Conservation (phyloP, 2,329 filamentous ascomycete species). For the Colletotrichum echinochloae region DNA sequence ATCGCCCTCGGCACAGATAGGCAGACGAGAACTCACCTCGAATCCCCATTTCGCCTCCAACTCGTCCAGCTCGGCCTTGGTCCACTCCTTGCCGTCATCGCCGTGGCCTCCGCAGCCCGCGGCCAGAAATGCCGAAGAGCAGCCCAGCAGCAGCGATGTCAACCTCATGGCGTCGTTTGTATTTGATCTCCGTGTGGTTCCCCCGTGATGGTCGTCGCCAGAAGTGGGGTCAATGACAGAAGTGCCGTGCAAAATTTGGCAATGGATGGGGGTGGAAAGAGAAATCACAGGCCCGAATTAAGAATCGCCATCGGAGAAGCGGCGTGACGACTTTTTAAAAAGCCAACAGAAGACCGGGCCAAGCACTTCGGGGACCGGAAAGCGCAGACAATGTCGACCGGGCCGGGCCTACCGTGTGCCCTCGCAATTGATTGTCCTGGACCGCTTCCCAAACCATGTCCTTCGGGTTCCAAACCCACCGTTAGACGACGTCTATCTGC, state of each 20-base stretch:
- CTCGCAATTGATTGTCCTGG: constrained; percentile 1
- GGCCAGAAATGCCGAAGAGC: constrained; percentile 44
- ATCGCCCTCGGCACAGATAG: no score
- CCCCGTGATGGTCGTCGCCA: background rate
- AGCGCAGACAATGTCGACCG: constrained; percentile 25
- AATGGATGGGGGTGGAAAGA: background rate
- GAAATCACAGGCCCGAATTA: background rate
- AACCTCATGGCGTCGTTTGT: constrained; percentile 31
- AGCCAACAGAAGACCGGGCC: background rate
- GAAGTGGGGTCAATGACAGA: background rate
- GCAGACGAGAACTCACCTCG: constrained; percentile 56
- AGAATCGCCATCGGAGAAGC: background rate
- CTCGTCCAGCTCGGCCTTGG: constrained; percentile 63
- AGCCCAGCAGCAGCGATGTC: constrained; percentile 36
- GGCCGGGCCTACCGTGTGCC: constrained; percentile 15
- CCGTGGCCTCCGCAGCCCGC: constrained; percentile 49
- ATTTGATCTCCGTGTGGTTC: background rate
- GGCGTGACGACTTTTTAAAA: constrained; percentile 7
- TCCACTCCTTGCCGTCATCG: constrained; percentile 58
- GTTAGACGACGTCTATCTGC: background rate
- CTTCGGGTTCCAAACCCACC: background rate
- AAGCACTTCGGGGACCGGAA: constrained; percentile 26
- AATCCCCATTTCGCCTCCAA: constrained; percentile 68
- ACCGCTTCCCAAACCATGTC: background rate
- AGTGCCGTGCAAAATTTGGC: background rate